Evolutionary conservation across 2,329 filamentous ascomycete genomes (phyloP).

Genomic region (Beauveria varroae): DNA sequence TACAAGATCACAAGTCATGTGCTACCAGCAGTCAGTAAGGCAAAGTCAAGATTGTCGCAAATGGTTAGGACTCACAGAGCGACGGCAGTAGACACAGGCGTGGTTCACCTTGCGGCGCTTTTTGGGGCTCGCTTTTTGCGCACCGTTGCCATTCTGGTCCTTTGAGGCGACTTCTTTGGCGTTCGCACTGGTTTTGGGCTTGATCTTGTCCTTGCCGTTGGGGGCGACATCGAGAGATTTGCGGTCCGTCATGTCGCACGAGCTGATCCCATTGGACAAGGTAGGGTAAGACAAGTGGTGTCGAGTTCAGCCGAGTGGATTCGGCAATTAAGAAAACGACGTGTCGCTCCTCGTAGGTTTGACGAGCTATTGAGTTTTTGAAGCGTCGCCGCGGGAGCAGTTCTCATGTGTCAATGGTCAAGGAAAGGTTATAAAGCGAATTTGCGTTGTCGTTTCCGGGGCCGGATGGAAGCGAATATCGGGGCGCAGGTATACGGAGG

Average conservation of each 20-base stretch:
- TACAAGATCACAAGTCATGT: slow-evolving; percentile 92
- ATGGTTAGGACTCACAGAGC: slow-evolving; percentile 63
- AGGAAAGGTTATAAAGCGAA: background rate
- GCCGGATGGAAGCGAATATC: background rate
- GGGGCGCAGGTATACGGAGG: background rate
- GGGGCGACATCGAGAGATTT: slow-evolving; percentile 16
- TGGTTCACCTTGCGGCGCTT: slow-evolving; percentile 87
- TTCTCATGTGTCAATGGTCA: background rate
- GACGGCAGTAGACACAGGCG: slow-evolving; percentile 81
- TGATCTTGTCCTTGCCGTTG: slow-evolving; percentile 19
- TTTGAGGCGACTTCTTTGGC: slow-evolving; percentile 22
- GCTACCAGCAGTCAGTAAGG: slow-evolving; percentile 39
- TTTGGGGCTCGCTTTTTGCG: slow-evolving; percentile 55
- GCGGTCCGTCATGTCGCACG: slow-evolving; percentile 24
- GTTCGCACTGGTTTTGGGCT: background rate
- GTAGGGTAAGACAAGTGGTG: background rate
- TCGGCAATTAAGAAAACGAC: background rate
- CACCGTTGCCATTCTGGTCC: slow-evolving; percentile 20
- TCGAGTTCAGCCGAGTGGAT: background rate
- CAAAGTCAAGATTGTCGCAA: slow-evolving; percentile 11
- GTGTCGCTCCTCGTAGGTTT: background rate
- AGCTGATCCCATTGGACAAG: background rate
- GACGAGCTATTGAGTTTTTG: background rate
- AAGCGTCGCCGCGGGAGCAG: background rate
- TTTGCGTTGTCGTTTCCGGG: background rate